Percentiles rank a stretch among this genome's conserved stretches.
Evolutionary conservation across 2,329 filamentous ascomycete species (phyloP).

Genomic region (Ophidiomyces ophidiicola): DNA sequence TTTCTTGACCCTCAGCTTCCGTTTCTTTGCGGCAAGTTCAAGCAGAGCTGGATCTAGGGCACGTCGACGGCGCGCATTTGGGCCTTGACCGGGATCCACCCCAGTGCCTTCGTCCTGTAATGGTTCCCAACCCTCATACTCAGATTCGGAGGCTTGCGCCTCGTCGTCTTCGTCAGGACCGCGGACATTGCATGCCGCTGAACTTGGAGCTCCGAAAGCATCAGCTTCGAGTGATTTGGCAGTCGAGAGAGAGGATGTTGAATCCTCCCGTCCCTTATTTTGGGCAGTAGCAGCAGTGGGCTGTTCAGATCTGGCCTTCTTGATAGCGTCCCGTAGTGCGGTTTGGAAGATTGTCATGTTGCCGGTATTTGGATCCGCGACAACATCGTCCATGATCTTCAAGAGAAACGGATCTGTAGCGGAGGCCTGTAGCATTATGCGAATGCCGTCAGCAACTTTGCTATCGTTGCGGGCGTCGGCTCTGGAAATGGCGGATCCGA

Average conservation of each 20-base stretch:
- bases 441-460: conserved; percentile 22
- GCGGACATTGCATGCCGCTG: conserved; percentile 14
- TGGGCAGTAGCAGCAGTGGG: conserved; percentile 10
- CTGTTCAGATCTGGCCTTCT: conserved; percentile 14
- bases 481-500: conserved; percentile 21
- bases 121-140: conserved; percentile 13
- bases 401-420: conserved; percentile 24
- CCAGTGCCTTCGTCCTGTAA: conserved; percentile 9
- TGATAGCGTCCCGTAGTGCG: conserved; percentile 22
- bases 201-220: conserved; percentile 19
- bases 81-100: conserved; percentile 16
- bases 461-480: conserved; percentile 23
- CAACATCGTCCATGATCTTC: conserved; percentile 22
- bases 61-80: conserved; percentile 21
- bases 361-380: conserved; percentile 20
- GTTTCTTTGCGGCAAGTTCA: conserved; percentile 21
- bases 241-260: conserved; percentile 29
- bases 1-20: conserved; percentile 14
- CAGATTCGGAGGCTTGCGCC: conserved; percentile 20
- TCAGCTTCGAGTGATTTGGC: conserved; percentile 29
- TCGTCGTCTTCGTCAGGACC: conserved; percentile 19
- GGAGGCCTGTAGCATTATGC: conserved; percentile 22
- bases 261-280: conserved; percentile 18
- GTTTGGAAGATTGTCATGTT: conserved; percentile 23
- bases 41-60: conserved; percentile 23